Percentiles rank a stretch among this genome's conserved stretches.
Evolutionary conservation across 164 flowering plant species (phyloP).

Genomic region (Berberis thunbergii): DNA sequence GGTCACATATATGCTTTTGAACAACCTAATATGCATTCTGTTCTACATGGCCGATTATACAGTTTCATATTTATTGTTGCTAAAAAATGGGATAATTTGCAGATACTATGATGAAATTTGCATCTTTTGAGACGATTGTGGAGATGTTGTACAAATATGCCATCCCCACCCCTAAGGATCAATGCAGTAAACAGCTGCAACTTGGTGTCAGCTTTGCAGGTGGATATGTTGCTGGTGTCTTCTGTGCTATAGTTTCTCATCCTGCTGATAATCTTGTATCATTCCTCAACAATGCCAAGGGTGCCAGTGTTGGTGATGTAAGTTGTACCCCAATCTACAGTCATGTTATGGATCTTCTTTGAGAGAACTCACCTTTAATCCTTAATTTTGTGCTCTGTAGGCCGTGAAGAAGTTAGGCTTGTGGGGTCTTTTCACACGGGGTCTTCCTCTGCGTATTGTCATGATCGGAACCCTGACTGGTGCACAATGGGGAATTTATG

Average conservation of each 20-base stretch:
- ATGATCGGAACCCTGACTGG: constrained; percentile 95
- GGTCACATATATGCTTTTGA: too few species aligned
- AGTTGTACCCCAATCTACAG: constrained; percentile 16
- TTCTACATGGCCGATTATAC: too few species aligned
- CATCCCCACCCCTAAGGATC: constrained; percentile 55
- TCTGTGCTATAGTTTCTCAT: constrained; percentile 78
- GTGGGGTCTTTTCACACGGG: constrained; percentile 74
- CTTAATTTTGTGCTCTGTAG: constrained; percentile 22
- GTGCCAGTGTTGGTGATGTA: constrained; percentile 78
- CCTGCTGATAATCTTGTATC: constrained; percentile 91
- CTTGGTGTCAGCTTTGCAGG: constrained; percentile 82
- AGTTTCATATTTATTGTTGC: not conserved
- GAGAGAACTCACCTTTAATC: not conserved
- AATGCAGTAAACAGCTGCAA: constrained; percentile 62
- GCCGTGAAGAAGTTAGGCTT: constrained; percentile 77
- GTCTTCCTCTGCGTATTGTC: constrained; percentile 82
- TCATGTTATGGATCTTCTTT: not conserved
- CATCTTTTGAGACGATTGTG: constrained; percentile 78
- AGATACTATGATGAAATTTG: constrained; percentile 92
- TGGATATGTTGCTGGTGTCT: constrained; percentile 78
- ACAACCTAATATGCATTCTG: too few species aligned
- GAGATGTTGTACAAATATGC: constrained; percentile 67
- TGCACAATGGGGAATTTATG: constrained; percentile 82
- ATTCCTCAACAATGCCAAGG: constrained; percentile 85
- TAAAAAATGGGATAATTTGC: constrained; percentile 1